A percentile compares a stretch with the other conserved stretches of the same genome.
Evolutionary conservation across 495 filamentous ascomycete species (phyloP).

Genomic region (Amniculicola lignicola): DNA sequence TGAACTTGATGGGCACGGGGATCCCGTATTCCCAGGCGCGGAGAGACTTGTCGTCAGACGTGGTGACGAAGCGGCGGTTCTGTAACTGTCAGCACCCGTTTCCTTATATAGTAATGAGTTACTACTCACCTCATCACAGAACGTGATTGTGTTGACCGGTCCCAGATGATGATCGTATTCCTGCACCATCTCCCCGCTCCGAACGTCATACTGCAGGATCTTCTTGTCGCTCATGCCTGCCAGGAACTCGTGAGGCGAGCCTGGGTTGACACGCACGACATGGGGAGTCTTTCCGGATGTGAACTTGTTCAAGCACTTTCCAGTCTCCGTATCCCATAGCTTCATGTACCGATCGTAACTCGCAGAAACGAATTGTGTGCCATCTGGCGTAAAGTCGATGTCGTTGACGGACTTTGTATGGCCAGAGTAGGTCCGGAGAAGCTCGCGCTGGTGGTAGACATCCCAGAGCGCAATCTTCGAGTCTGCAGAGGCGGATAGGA

Average conservation of each 20-base stretch:
- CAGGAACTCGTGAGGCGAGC: slow-evolving; percentile 80
- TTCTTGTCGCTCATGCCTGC: slow-evolving; percentile 97
- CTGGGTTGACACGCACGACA: slow-evolving; percentile 88
- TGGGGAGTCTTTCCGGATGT: slow-evolving; percentile 92
- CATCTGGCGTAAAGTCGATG: slow-evolving; percentile 76
- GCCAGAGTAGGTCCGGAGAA: slow-evolving; percentile 83
- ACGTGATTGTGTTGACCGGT: slow-evolving; percentile 96
- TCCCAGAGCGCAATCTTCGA: slow-evolving; percentile 92
- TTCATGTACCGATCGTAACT: slow-evolving; percentile 94
- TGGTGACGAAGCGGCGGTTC: slow-evolving; percentile 93
- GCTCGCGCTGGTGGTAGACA: slow-evolving; percentile 81
- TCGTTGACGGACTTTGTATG: slow-evolving; percentile 89
- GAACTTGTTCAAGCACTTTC: slow-evolving; percentile 79
- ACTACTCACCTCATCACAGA: slow-evolving; percentile 66
- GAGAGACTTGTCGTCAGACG: slow-evolving; percentile 92
- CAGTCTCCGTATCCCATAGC: slow-evolving; percentile 97
- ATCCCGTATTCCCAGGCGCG: slow-evolving; percentile 98
- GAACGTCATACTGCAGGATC: slow-evolving; percentile 95
- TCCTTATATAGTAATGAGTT: neutral
- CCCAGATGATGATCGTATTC: slow-evolving; percentile 98
- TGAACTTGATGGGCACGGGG: slow-evolving; percentile 84
- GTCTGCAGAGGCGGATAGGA: slow-evolving; percentile 83
- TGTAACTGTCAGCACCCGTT: slow-evolving; percentile 84
- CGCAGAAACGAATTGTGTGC: slow-evolving; percentile 85
- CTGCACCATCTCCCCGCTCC: slow-evolving; percentile 79